Base-by-base conservation (phyloP, 495 filamentous ascomycete species). In the Penicillium lividum region DNA sequence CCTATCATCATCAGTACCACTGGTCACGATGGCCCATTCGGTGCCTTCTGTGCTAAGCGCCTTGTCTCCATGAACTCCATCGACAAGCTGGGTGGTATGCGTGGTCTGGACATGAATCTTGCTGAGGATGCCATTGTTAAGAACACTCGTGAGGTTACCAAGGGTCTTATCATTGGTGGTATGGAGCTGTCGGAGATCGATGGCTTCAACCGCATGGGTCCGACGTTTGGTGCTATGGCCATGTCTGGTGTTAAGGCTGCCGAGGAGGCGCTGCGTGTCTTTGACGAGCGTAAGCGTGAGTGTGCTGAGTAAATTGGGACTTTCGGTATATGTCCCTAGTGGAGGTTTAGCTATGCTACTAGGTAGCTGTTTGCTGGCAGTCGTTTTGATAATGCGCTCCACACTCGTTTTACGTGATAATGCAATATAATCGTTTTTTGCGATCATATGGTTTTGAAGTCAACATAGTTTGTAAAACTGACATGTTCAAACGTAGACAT, bases 181-280 rank as follows among this genome's bases (percentile, higher is more conserved):
- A 96, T 96, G 92, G 91, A 96, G 76, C 74, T 95, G 68, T 89
- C 86, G 58, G 92, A 96, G 77, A 86, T 95, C 38, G 92, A 96
- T 67, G 91, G 90, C 27, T 89, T 89, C 52, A 93, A 93, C 75
- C 84, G 90, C 54, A 94, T 93, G 90, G 90, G 80, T 13, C 84
- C 85, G 38, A 91, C 87, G 16, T 90, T 91, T 67, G 87, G 89
- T 50, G 89, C 91, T 43, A 95, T 95, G 91, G 89, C 84, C 15
- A 78, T 94, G 42, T 84, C 79, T 58, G 91, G 91, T 66, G 89
- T 94, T 57, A 93, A 93, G 78, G 91, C 91, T 64, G 91, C 91
- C 38, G 89, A 96, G 78, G 90, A 91, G 76, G 86, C 87, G 16
- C 67, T 93, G 57, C 81, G 78, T 62, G 84, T 94, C 46, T 90